These are phyloP conservation scores for Globisporangium middletonii DNA, from an alignment of 352 stramenopile species.

Conservation along the genomic window DNA sequence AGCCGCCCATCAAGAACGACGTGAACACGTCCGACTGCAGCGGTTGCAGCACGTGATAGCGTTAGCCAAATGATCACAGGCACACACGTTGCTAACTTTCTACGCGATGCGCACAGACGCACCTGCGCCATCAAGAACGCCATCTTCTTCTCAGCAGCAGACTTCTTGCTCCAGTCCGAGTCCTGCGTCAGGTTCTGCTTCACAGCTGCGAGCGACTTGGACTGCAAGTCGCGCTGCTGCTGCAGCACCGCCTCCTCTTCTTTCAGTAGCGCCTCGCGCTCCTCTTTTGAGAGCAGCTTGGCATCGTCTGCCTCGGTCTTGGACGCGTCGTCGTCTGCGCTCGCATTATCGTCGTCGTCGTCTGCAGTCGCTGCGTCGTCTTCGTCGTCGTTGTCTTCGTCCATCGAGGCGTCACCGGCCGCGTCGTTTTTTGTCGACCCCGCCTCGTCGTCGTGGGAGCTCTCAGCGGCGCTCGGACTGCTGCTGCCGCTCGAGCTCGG, in stretches of 20 bases:
- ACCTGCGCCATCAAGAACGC: conserved; percentile 84
- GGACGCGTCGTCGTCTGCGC: conserved; percentile 14
- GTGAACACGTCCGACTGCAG: conserved; percentile 79
- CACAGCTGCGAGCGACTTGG: conserved; percentile 65
- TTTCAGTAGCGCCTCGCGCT: conserved; percentile 47
- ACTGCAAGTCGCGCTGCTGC: conserved; percentile 75
- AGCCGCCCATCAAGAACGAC: conserved; percentile 83
- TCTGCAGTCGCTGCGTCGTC: conserved; percentile 16
- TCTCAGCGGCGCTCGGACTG: conserved; percentile 25
- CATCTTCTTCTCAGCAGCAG: conserved; percentile 65
- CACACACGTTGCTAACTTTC: not conserved
- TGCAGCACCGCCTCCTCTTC: conserved; percentile 68
- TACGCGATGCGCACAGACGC: not conserved
- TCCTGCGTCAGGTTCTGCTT: conserved; percentile 58
- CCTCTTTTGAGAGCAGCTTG: conserved; percentile 44
- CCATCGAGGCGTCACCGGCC: conserved; percentile 19
- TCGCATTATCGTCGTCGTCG: conserved; percentile 26
- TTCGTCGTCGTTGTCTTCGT: conserved; percentile 22
- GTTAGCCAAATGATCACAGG: not conserved
- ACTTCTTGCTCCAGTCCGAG: conserved; percentile 38
- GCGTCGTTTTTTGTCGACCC: conserved; percentile 14
- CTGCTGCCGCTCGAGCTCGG: conserved; percentile 9
- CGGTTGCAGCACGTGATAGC: not conserved
- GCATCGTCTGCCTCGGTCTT: conserved; percentile 17
- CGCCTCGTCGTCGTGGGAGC: conserved; percentile 8